Percentiles rank a stretch among this genome's conserved stretches.
These are phyloP conservation scores for Volvox carteri DNA, from an alignment of 163 green algal species.

Conservation along the genomic window DNA sequence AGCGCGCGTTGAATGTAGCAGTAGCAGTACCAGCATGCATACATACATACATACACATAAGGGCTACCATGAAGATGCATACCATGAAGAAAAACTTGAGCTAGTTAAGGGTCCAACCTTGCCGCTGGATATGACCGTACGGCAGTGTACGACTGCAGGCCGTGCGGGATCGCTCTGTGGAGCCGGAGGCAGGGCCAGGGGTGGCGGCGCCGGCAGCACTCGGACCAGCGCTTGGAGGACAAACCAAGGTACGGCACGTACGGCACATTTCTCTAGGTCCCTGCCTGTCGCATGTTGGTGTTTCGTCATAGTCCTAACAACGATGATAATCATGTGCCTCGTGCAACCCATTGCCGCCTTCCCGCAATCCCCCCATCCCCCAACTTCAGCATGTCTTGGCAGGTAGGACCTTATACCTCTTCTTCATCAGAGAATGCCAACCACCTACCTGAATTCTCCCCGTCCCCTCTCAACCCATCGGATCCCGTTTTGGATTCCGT, in stretches of 20 bases:
- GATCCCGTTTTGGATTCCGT: background rate
- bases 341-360: too few species aligned
- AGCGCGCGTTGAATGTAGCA: background rate
- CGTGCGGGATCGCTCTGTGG: slow-evolving; percentile 14
- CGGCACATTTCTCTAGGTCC: background rate
- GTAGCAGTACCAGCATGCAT: background rate
- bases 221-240: background rate
- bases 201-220: background rate
- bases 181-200: slow-evolving; percentile 17
- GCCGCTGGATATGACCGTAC: background rate
- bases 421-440: too few species aligned
- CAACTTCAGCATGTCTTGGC: too few species aligned
- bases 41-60: background rate
- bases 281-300: background rate
- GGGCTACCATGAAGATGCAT: background rate
- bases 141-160: background rate
- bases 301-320: background rate
- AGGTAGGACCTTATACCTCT: too few species aligned
- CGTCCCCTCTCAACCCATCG: background rate
- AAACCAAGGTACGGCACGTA: background rate
- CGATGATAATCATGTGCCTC: background rate
- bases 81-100: too few species aligned
- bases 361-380: too few species aligned
- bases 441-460: background rate
- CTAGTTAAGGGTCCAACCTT: too few species aligned